Base-by-base conservation (phyloP, 1,139 yeast genomes). In the Wickerhamomyces sp. region DNA sequence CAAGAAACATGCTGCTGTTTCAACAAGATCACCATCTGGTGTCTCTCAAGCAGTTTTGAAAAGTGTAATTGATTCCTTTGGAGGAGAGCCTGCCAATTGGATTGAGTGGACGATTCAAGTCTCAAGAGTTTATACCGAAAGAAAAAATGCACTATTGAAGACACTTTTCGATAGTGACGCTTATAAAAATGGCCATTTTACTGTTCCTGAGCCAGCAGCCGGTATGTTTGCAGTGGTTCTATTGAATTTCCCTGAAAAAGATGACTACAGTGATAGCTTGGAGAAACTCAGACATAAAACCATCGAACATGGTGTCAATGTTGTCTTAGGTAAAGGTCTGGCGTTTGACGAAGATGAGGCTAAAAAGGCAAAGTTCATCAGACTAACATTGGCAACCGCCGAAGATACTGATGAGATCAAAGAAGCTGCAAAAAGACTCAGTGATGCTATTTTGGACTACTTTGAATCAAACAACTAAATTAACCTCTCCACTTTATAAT, bases 211-310 rank as follows among this genome's bases (percentile, higher is more conserved):
- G 43, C 89, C 92, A 1, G 65, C 68, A 13, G 87, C 89, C 2
- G 95, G 95, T 21, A 86, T 86, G 95, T 86, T 85, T 62, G 74
- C 80, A 35, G 68, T 82, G 49, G 64, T 81, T 20, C 62, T 71
- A 27, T 57, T 82, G 40, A 71, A 73, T 31, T 47, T 51, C 43
- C 46, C 49, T 30, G 40, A 42, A 58, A 59, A 63, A 57, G 66
- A 64, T 44, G 70, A 67, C 55, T 74, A 69, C 55, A 68, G 67
- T 37, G 55, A 55, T 31, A 67, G 67, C 33, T 56, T 70, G 56
- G 62, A 64, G 29, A 38, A 50, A 33, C 36, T 49, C 21, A 42
- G 47, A 37, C 45, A 43, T 36, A 46, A 42, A 37, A 35, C 46
- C 16, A 7, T 47, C n/a, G 48, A 65, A 24, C 63, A 60, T 44